These are phyloP conservation scores for Plasmodium gonderi DNA, from an alignment of 169 alveolate genomes.

Conservation along the genomic window DNA sequence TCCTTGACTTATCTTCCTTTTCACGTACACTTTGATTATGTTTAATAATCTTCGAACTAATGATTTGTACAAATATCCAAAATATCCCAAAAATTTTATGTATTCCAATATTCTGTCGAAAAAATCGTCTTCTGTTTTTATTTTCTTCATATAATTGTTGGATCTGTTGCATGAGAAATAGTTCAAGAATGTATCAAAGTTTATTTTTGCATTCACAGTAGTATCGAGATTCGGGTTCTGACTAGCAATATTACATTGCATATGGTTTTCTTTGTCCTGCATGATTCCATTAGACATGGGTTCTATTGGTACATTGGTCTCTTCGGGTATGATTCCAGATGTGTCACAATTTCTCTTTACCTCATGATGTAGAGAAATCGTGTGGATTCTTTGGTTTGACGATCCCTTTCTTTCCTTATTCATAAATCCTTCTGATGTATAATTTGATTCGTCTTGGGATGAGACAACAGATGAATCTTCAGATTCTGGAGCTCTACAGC, in stretches of 20 bases:
- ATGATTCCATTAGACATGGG: too few relatives aligned
- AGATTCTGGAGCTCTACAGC: neutral
- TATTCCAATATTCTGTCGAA: neutral
- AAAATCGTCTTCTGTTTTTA: slow-evolving; percentile 19
- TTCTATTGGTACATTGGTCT: too few relatives aligned
- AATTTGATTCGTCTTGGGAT: too few relatives aligned
- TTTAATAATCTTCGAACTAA: neutral
- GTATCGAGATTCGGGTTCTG: neutral
- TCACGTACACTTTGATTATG: neutral
- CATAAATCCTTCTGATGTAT: too few relatives aligned
- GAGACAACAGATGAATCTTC: neutral
- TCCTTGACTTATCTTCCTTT: neutral
- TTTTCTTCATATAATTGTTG: slow-evolving; percentile 16
- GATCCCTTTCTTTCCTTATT: too few relatives aligned
- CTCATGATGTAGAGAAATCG: too few relatives aligned
- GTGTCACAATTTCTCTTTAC: neutral
- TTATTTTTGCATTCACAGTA: neutral
- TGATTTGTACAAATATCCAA: slow-evolving; percentile 11
- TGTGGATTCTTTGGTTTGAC: too few relatives aligned
- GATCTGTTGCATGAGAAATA: neutral
- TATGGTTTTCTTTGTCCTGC: too few relatives aligned
- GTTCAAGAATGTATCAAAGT: neutral
- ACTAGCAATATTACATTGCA: neutral
- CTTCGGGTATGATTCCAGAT: too few relatives aligned
- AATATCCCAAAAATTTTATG: slow-evolving; percentile 34